Evolutionary conservation across 495 filamentous ascomycete genomes (phyloP), one percentile per base, ranked within the genome.

Genomic region (Annulohypoxylon moriforme): DNA sequence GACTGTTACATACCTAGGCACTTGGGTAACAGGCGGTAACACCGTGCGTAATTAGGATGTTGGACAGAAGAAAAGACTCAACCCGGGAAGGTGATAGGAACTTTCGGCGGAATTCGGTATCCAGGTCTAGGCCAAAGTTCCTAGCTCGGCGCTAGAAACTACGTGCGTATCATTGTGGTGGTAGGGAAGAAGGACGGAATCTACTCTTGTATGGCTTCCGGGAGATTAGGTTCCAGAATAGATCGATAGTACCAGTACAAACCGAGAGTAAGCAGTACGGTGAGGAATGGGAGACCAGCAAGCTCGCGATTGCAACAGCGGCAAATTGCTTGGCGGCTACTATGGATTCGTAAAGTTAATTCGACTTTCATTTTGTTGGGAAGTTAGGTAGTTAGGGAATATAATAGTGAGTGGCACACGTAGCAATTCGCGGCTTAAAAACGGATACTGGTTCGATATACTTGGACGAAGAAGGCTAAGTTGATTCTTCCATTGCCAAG

Each of bases 171-270:
- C 42, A 61, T 60, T 64, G 36, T 42, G 59, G 46, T 52, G 27
- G 27, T 31, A 63, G 29, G 59, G 52, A 49, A 49, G 34, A 16
- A 36, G 31, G 53, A 57, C 58, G 18, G 57, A 22, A 36, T 73
- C 62, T 66, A 10, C 46, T 72, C 55, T 68, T 64, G 57, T 63
- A 73, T 53, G 66, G 66, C 27, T 52, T 69, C 62, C 71, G 62
- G 71, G 71, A 73, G 71, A 73, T 73, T 73, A 69, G 42, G 40
- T 63, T 59, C 71, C 71, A 73, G 71, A 66, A 49, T 67, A 44
- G 31, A 42, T 33, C 33, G 18, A 38, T 57, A 66, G 71, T 73
- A 69, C 58, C 49, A 38, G 63, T 67, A 72, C 68, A 57, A 67
- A 29, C 22, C 29, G 22, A 52, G 65, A 73, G 71, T 73, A 73